Evolutionary conservation across 495 filamentous ascomycete species (phyloP), one percentile per base, ranked within the genome.

Genomic region (Haplographium delicatum): DNA sequence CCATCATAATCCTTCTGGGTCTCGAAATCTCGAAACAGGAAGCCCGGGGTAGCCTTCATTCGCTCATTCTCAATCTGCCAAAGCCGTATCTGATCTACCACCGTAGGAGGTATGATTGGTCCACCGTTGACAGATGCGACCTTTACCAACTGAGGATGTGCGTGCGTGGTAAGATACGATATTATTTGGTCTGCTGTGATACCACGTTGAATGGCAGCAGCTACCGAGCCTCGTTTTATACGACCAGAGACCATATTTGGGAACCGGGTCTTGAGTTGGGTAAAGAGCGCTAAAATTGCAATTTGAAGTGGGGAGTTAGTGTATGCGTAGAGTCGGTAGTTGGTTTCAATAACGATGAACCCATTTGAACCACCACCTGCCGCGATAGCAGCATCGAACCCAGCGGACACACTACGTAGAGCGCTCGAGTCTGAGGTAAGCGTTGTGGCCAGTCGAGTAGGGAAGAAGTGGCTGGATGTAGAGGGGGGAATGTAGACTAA

Each of bases 21-120:
- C 45, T 79, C 80, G 59, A 97, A 96, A 35, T 96, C 91, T 53
- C 84, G 85, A 75, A 98, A 95, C 26, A 96, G 63, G 64, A 85
- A 96, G 2, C 93, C 93, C 4, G 74, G 65, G 9, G 81, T 89
- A 4, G 85, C 76, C 62, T 83, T 83, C 74, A 97, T 91, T 43
- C 93, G 78, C 64, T 98, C 94, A 25, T 89, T 86, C 64, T 98
- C 94, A 44, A 96, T 85, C 71, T 98, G 93, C 93, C 93, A 98
- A 8, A 98, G 78, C 5, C 91, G 76, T 53, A 98, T 96, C 70
- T 98, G 93, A 71, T 98, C 93, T 34, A 96, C 88, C 22, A 98
- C 94, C 0, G 94, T 97, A 2, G 93, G 89, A 1, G 94, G 93
- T 1, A 97, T 73, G 6, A 95, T 72, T 13, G 86, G 83, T 15